Evolutionary conservation across 768 basidiomycete genomes (phyloP).

Genomic region (Lenzites betulinus): DNA sequence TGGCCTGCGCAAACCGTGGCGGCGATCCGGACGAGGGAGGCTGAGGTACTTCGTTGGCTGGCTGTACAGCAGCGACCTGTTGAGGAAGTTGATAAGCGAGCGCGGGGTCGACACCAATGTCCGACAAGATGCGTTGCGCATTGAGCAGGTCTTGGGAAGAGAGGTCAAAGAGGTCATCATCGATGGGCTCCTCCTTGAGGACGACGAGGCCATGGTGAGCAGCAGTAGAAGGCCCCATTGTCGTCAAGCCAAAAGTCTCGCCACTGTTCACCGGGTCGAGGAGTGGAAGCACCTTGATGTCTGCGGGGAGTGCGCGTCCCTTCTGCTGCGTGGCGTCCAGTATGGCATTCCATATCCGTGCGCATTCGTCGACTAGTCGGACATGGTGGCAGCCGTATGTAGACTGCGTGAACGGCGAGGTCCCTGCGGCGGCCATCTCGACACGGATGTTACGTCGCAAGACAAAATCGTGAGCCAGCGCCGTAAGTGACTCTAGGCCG

Average conservation of each 20-base stretch:
- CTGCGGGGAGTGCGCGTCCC: not conserved
- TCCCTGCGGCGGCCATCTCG: not conserved
- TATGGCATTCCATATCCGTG: constrained; percentile 19
- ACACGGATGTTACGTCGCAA: constrained; percentile 26
- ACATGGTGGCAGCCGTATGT: constrained; percentile 31
- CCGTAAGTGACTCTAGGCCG: constrained; percentile 24
- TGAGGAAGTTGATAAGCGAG: too few relatives aligned
- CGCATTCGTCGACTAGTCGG: constrained; percentile 22
- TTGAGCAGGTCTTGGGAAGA: not conserved
- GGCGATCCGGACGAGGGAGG: too few relatives aligned
- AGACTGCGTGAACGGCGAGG: constrained; percentile 13
- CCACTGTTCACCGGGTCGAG: constrained; percentile 5
- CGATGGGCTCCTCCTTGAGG: not conserved
- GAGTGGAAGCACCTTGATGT: not conserved
- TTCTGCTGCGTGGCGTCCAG: not conserved
- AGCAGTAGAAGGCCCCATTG: not conserved
- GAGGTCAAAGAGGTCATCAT: not conserved
- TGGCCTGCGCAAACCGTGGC: too few relatives aligned
- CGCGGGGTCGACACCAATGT: too few relatives aligned
- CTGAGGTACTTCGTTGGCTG: too few relatives aligned
- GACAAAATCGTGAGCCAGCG: constrained; percentile 28
- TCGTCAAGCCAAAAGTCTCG: constrained; percentile 17
- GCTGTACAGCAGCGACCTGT: too few relatives aligned
- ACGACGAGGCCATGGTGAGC: not conserved
- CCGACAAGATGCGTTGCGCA: too few relatives aligned